Evolutionary conservation across 1,284 basidiomycete species (phyloP), one percentile per base, ranked within the genome.

Genomic region (Boletus sp.): DNA sequence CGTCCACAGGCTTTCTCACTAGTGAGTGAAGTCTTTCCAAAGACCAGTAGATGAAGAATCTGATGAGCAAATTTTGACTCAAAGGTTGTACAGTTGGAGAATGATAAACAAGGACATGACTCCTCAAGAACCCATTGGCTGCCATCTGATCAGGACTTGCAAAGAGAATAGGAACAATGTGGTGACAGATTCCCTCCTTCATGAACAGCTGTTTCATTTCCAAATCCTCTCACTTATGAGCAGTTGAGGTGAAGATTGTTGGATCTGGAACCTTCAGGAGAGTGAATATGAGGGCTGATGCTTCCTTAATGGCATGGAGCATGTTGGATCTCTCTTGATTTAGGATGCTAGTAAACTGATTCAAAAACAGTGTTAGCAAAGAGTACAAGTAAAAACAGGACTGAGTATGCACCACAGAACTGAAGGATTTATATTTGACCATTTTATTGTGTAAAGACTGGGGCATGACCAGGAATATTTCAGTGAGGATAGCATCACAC

Each of bases 281-380:
- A 49, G 54, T 33, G 11, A 62, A 62, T 6, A 62, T 16, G 8
- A 52, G 46, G 9, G 53, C 5, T 0, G 38, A 27, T 6, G 44
- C 35, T 43, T 62, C 54, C 57, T 59, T 62, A 25, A 62, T 17
- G 6, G n/a, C 50, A 13, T 1, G 35, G 11, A 62, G 58, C 23
- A 62, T 60, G 8, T 62, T 60, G 13, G 58, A 60, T 23, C 50
- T 35, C 17, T 62, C 53, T 13, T 55, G 48, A 33, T 60, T 59
- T 1, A 60, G 35, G 8, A 13, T 14, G 3, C 25, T 48, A 5
- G 54, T 25, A 19, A 62, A 62, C 58, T 57, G 43, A 11, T 50
- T 50, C 4, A n/a, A n/a, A n/a, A 13, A 50, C 5, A 8, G 1
- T 7, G 23, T 46, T 25, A 46, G 44, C 23, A 27, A 17, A 27